These are phyloP conservation scores for Endogone sp. DNA, from an alignment of 192 early-diverging fungal genomes.

Conservation along the genomic window DNA sequence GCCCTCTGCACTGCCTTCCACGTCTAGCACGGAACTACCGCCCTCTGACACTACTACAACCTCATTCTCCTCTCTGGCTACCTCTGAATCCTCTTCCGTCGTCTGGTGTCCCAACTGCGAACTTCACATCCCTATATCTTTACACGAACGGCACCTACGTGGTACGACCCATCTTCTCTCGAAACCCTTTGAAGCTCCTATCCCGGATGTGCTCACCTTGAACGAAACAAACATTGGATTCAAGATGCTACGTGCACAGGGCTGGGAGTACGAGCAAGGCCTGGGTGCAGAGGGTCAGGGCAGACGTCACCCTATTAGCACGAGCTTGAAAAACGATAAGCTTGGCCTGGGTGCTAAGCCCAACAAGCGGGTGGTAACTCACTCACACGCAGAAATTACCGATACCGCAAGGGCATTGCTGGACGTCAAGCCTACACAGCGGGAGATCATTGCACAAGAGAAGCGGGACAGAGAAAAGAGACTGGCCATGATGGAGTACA, in stretches of 20 bases:
- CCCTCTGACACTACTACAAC: too few relatives aligned
- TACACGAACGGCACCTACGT: not conserved
- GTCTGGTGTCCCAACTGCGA: not conserved
- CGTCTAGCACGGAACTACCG: too few relatives aligned
- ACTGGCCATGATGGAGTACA: not conserved
- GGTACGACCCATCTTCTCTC: not conserved
- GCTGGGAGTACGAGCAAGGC: conserved; percentile 48
- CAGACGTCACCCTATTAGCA: conserved; percentile 34
- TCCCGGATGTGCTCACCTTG: conserved; percentile 8
- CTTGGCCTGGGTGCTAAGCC: conserved; percentile 31
- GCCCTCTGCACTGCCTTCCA: too few relatives aligned
- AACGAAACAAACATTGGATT: conserved; percentile 35
- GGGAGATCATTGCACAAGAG: not conserved
- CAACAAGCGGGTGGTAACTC: conserved; percentile 16
- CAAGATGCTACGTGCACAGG: conserved; percentile 41
- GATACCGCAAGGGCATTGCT: not conserved
- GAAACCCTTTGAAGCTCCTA: not conserved
- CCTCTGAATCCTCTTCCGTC: too few relatives aligned
- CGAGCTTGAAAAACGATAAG: conserved; percentile 40
- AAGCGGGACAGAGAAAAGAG: not conserved
- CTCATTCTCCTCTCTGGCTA: not conserved
- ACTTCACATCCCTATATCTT: not conserved
- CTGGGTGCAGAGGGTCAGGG: conserved; percentile 40
- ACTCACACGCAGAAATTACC: not conserved
- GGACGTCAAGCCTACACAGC: not conserved